Percentiles rank a stretch among this genome's conserved stretches.
Conservation (phyloP, 495 filamentous ascomycete genomes). For the Aspergillus heteromorphus region DNA sequence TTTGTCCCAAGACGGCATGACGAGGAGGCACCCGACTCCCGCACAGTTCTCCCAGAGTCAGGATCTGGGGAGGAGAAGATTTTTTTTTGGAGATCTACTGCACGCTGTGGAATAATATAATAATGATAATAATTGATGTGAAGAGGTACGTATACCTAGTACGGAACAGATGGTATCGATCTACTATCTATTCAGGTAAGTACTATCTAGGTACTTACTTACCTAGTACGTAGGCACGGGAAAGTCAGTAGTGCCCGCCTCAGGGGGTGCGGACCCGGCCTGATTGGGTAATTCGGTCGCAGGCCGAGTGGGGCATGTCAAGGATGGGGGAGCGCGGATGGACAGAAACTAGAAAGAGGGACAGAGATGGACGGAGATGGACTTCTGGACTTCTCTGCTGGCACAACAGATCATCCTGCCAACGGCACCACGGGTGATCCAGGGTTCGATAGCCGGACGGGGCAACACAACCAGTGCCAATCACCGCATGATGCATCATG, state of each 20-base stretch:
- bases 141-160: too few relatives aligned
- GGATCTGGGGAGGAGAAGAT: too few relatives aligned
- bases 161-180: background rate
- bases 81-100: too few relatives aligned
- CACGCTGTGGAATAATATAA: too few relatives aligned
- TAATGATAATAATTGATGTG: too few relatives aligned
- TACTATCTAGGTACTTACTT: background rate
- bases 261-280: background rate
- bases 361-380: too few relatives aligned
- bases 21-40: conserved; percentile 3
- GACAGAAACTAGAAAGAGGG: too few relatives aligned
- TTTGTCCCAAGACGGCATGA: conserved; percentile 18
- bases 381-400: too few relatives aligned
- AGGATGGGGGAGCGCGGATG: background rate
- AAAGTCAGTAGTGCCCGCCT: background rate
- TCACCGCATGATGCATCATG: background rate
- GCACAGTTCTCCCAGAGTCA: too few relatives aligned
- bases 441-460: background rate
- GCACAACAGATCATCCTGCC: background rate
- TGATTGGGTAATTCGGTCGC: background rate
- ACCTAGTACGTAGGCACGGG: too few relatives aligned
- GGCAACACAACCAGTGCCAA: background rate
- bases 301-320: background rate
- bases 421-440: background rate
- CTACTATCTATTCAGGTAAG: background rate